Evolutionary conservation across 2,329 filamentous ascomycete species (phyloP).

Genomic region (Penicillium decumbens): DNA sequence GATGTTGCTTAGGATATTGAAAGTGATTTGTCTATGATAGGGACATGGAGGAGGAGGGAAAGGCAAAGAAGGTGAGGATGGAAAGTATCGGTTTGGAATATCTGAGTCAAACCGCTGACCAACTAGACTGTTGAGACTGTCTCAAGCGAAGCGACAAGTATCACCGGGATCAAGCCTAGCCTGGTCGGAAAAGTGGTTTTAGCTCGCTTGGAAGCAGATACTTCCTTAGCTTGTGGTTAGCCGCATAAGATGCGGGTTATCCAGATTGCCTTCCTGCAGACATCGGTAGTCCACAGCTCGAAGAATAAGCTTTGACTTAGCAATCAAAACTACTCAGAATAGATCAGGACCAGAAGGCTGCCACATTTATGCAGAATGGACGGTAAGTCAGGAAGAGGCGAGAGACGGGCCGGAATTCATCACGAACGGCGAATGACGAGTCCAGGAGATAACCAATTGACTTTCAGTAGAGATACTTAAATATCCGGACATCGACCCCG

Average conservation of each 20-base stretch:
- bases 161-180: neutral
- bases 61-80: neutral
- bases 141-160: neutral
- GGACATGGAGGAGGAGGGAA: neutral
- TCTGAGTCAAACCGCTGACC: neutral
- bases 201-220: neutral
- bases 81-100: neutral
- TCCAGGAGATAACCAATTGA: too few relatives aligned
- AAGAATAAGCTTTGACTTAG: too few relatives aligned
- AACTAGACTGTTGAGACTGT: neutral
- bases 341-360: too few relatives aligned
- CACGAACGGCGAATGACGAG: too few relatives aligned
- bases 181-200: neutral
- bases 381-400: too few relatives aligned
- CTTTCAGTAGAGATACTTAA: too few relatives aligned
- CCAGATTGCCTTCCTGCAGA: too few relatives aligned
- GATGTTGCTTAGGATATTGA: neutral
- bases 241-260: neutral
- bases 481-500: too few relatives aligned
- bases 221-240: neutral
- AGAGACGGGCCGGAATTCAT: too few relatives aligned
- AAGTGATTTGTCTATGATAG: neutral
- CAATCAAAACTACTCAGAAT: too few relatives aligned
- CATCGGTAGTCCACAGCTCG: too few relatives aligned
- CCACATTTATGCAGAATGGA: too few relatives aligned